Evolutionary conservation across 768 basidiomycete species (phyloP).

Genomic region (Mycena vitilis): DNA sequence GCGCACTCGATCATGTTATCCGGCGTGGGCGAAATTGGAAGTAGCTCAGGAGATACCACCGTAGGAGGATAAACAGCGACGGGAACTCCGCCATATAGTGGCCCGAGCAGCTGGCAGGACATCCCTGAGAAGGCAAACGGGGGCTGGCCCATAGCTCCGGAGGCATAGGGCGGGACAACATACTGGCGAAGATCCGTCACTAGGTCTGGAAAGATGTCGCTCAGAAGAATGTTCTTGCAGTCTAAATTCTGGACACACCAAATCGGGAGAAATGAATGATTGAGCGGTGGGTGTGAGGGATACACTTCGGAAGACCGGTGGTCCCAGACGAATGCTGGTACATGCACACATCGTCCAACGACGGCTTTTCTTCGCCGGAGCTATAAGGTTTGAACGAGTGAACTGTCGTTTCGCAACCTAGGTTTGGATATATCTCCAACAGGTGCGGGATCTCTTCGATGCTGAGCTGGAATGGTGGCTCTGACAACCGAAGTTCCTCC

Average conservation of each 20-base stretch:
- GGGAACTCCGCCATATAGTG: slow-evolving; percentile 40
- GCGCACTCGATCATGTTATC: slow-evolving; percentile 52
- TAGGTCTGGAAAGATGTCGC: no score
- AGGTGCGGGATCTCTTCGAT: slow-evolving; percentile 51
- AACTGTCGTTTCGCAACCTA: slow-evolving; percentile 46
- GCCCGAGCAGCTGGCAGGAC: slow-evolving; percentile 43
- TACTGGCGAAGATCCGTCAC: not conserved
- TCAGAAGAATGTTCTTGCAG: no score
- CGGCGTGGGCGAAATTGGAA: slow-evolving; percentile 52
- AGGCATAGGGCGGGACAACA: not conserved
- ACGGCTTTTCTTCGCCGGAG: slow-evolving; percentile 55
- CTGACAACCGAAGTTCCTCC: not conserved
- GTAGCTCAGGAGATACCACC: slow-evolving; percentile 28
- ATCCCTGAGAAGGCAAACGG: not conserved
- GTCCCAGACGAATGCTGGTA: slow-evolving; percentile 54
- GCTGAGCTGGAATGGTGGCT: slow-evolving; percentile 31
- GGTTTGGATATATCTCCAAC: slow-evolving; percentile 51
- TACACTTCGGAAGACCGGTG: slow-evolving; percentile 58
- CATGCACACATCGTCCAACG: slow-evolving; percentile 41
- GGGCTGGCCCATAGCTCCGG: not conserved
- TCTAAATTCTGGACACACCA: no score
- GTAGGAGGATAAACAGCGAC: slow-evolving; percentile 48
- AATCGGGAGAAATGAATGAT: slow-evolving; percentile 47
- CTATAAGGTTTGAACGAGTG: slow-evolving; percentile 50
- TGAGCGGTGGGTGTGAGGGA: slow-evolving; percentile 46